Conservation (phyloP, 2,329 filamentous ascomycete species). For the Aspergillus piperis region DNA sequence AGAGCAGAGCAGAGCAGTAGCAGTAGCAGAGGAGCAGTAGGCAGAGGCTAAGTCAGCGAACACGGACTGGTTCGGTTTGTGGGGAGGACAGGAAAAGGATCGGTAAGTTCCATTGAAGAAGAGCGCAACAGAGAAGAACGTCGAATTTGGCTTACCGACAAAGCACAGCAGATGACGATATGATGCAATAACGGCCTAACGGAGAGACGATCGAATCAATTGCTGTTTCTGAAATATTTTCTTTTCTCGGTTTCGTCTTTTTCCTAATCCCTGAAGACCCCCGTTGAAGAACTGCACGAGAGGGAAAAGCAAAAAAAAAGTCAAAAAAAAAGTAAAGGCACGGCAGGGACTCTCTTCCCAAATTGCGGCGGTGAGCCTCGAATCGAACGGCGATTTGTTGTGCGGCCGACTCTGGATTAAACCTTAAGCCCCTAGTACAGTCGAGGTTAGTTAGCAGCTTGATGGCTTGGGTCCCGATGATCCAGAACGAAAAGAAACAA, state of each 20-base stretch:
- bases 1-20: too few species aligned
- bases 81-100: background rate
- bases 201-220: background rate
- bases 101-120: background rate
- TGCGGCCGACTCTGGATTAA: background rate
- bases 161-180: background rate
- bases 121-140: background rate
- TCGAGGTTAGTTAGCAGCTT: conserved; percentile 4
- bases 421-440: conserved; percentile 3
- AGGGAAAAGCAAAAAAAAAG: background rate
- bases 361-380: conserved; percentile 1
- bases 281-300: background rate
- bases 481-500: background rate
- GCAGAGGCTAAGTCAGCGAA: background rate
- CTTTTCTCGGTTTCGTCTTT: background rate
- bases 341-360: background rate
- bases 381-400: conserved; percentile 2
- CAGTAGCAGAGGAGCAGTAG: too few species aligned
- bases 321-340: background rate
- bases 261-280: background rate
- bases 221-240: background rate
- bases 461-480: background rate
- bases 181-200: conserved; percentile 2
- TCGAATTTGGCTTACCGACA: conserved; percentile 1
- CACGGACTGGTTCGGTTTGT: conserved; percentile 1